Evolutionary conservation across 2,329 filamentous ascomycete genomes (phyloP), one percentile per base, ranked within the genome.

Genomic region (Fusarium illudens): DNA sequence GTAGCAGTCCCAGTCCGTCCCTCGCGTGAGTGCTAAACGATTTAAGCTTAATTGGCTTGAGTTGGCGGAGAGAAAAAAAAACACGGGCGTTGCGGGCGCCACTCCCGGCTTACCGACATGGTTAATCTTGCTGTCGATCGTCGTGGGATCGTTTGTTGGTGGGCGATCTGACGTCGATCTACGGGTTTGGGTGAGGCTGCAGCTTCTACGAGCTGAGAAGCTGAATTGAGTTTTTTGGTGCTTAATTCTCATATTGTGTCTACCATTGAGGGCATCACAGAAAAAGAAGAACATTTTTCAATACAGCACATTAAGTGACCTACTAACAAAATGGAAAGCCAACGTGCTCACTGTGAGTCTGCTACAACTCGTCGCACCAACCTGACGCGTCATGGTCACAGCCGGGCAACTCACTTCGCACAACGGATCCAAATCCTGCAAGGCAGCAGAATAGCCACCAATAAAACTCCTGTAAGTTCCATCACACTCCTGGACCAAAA

Each of bases 21-120:
- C 56, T 68, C 52, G 42, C 50, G 52, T 34, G 57, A 59, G 65
- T 42, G 56, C 46, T 58, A 30, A 30, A 29, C 33, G 25, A 69
- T 63, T 68, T 69, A 69, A 60, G 66, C 65, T 68, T 69, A 68
- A 60, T 52, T 36, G 20, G 57, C 22, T 37, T n/a, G n/a, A n/a
- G n/a, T n/a, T n/a, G 42, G 33, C 27, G 22, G 15, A 46, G 27
- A 17, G 17, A 13, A 20, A 15, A 17, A 15, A 13, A 20, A 15
- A 6, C 15, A 48, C 17, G 17, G n/a, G 17, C 27, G 12, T 33
- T 46, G 19, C 33, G 25, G 27, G 37, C 42, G 58, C 58, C 29
- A 51, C 22, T 32, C 44, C 44, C 46, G 58, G 39, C 52, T 49
- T 30, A 49, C 19, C 10, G 19, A 32, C 46, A 56, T 25, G 60